Evolutionary conservation across 2,329 filamentous ascomycete species (phyloP), one percentile per base, ranked within the genome.

Genomic region (Monosporascus cannonballus): DNA sequence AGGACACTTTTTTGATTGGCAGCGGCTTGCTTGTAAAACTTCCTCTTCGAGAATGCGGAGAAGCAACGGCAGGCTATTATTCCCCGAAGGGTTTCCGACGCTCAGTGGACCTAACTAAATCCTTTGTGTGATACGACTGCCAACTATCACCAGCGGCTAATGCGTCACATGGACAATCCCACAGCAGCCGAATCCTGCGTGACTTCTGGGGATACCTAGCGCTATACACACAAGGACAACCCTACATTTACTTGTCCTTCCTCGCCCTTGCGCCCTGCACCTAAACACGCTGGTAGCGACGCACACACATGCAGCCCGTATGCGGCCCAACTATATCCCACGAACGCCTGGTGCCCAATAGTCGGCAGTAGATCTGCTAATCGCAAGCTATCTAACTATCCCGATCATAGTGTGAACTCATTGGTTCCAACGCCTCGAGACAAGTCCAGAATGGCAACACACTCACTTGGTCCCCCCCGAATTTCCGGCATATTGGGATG

Each of bases 271-370:
- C 42, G 24, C 38, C 44, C 46, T 47, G 39, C 34, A 38, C 47
- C 51, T 42, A 51, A 51, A 48, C 52, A 51, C 48, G 56, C 57
- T 53, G 53, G 53, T 60, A 55, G 54, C 54, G 59, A 58, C 51
- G 46, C 47, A 48, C 58, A 53, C 57, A 52, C 47, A 59, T 65
- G 61, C 61, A 64, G 51, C 56, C 57, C 54, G 55, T 60, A 66
- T 67, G 64, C 64, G 62, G 59, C 63, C 62, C 54, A 61, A 61
- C 56, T 59, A 53, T 61, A 63, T 64, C 61, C 62, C 57, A 63
- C 61, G 58, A 62, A 65, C 62, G 46, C 37, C 36, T 46, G 45
- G 39, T 62, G 62, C 62, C 62, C 61, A 64, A 64, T 64, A 53
- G 58, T 55, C 56, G 55, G 54, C 50, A 55, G 50, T 52, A 50